Percentiles rank a stretch among this genome's conserved stretches.
These are phyloP conservation scores for Micromonas pusilla DNA, from an alignment of 139 green algal genomes.

Conservation along the genomic window DNA sequence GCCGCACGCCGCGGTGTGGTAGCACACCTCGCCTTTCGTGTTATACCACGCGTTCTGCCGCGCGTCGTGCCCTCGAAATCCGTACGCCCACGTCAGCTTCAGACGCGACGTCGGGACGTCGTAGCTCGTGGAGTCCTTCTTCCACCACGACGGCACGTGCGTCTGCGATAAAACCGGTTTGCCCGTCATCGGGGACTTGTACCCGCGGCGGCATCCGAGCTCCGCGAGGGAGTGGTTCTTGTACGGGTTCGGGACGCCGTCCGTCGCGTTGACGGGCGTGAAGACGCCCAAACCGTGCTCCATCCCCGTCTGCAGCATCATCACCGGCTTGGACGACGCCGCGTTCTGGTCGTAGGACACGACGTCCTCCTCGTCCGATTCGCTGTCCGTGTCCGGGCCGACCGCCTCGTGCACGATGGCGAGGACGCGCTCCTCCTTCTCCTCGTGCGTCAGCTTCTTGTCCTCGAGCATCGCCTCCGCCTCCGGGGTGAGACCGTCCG, in stretches of 20 bases:
- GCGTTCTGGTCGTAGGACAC: not conserved
- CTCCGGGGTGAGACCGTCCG: not conserved
- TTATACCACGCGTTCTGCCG: constrained; percentile 22
- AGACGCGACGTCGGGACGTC: not conserved
- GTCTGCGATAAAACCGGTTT: not conserved
- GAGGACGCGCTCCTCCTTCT: constrained; percentile 8
- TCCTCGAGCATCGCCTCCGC: not conserved
- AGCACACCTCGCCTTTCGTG: constrained; percentile 1
- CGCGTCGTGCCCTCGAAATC: constrained; percentile 15
- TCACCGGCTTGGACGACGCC: constrained; percentile 1
- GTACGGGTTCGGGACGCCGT: not conserved
- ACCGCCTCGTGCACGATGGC: constrained; percentile 5
- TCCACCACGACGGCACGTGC: not conserved
- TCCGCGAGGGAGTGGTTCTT: constrained; percentile 1
- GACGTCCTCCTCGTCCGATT: not conserved
- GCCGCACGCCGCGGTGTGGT: not conserved
- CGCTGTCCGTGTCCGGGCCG: not conserved
- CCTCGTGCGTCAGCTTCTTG: constrained; percentile 2
- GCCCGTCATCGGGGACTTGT: not conserved
- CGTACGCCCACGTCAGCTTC: not conserved
- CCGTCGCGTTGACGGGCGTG: not conserved
- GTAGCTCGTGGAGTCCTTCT: not conserved
- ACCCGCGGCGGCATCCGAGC: constrained; percentile 9
- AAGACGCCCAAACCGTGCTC: constrained; percentile 3
- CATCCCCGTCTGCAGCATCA: not conserved